Conservation (phyloP, 2,329 filamentous ascomycete species). For the Alternaria panax region DNA sequence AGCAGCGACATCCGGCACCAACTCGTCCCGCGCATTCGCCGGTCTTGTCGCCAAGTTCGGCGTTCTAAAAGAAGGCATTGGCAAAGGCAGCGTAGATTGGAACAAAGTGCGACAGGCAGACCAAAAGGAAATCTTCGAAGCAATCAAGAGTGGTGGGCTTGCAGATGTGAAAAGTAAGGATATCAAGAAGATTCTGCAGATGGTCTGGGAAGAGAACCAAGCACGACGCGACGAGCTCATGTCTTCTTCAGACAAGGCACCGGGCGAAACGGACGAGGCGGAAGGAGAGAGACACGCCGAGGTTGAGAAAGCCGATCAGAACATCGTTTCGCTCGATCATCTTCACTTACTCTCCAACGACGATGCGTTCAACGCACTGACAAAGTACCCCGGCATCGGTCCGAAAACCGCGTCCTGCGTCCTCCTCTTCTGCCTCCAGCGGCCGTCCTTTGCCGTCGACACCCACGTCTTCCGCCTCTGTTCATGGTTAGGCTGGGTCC, state of each 20-base stretch:
- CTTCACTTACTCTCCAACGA: conserved; percentile 63
- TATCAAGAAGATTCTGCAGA: conserved; percentile 76
- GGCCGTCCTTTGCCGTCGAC: conserved; percentile 70
- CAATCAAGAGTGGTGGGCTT: conserved; percentile 75
- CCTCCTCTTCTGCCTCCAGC: conserved; percentile 68
- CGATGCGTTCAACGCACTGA: conserved; percentile 65
- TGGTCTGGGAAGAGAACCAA: conserved; percentile 73
- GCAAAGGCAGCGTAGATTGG: conserved; percentile 78
- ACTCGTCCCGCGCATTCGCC: conserved; percentile 71
- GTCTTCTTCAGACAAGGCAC: conserved; percentile 44
- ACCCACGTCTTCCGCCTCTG: conserved; percentile 71
- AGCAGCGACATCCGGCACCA: conserved; percentile 65
- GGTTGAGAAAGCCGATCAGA: conserved; percentile 63
- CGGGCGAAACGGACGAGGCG: conserved; percentile 56
- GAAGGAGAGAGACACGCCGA: conserved; percentile 64
- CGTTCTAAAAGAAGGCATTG: conserved; percentile 66
- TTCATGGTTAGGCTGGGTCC: conserved; percentile 69
- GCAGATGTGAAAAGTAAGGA: conserved; percentile 73
- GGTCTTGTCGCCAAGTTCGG: conserved; percentile 72
- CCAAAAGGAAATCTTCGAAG: conserved; percentile 67
- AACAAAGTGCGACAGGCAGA: conserved; percentile 69
- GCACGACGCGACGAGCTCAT: conserved; percentile 60
- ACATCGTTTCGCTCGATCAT: conserved; percentile 70
- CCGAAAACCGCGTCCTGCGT: conserved; percentile 73
- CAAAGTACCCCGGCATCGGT: conserved; percentile 68